phyloP scores from a whole-genome alignment of 2,329 filamentous ascomycete species.

The Curvularia eragrostidis region DNA sequence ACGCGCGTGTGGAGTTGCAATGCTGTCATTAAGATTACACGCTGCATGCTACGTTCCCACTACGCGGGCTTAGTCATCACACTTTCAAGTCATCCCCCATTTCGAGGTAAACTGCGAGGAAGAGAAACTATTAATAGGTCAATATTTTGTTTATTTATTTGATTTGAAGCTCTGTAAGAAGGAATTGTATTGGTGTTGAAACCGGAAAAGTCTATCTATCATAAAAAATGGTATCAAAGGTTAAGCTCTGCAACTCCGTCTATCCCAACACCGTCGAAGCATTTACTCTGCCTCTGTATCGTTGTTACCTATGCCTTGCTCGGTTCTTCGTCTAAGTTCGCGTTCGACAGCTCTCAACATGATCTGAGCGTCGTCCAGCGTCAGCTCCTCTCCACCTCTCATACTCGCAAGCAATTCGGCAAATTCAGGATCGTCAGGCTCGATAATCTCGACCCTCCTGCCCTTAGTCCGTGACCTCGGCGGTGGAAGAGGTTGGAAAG shows the following conservation, averaged over 20 bases:
- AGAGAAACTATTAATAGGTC: background rate
- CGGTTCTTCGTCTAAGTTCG: conserved; percentile 21
- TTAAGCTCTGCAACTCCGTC: conserved; percentile 17
- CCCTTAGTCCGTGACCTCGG: conserved; percentile 18
- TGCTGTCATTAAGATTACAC: conserved; percentile 1
- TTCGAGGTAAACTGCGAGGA: background rate
- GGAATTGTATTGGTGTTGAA: conserved; percentile 24
- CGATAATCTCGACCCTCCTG: conserved; percentile 26
- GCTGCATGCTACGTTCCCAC: conserved; percentile 18
- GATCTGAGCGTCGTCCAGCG: conserved; percentile 27
- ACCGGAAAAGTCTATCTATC: conserved; percentile 24
- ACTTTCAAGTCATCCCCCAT: background rate
- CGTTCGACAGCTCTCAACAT: conserved; percentile 27
- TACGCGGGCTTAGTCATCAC: conserved; percentile 22
- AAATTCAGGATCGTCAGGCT: conserved; percentile 29
- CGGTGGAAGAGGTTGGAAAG: conserved; percentile 34
- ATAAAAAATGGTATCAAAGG: conserved; percentile 23
- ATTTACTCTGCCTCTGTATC: conserved; percentile 13
- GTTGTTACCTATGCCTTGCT: conserved; percentile 6
- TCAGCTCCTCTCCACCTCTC: conserved; percentile 24
- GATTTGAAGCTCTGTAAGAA: background rate
- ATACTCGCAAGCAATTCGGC: conserved; percentile 28
- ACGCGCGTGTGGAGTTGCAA: conserved; percentile 7
- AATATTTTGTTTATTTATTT: background rate
- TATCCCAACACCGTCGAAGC: conserved; percentile 4